Evolutionary conservation across 2,329 filamentous ascomycete species (phyloP).

Genomic region (Ustulina deusta): DNA sequence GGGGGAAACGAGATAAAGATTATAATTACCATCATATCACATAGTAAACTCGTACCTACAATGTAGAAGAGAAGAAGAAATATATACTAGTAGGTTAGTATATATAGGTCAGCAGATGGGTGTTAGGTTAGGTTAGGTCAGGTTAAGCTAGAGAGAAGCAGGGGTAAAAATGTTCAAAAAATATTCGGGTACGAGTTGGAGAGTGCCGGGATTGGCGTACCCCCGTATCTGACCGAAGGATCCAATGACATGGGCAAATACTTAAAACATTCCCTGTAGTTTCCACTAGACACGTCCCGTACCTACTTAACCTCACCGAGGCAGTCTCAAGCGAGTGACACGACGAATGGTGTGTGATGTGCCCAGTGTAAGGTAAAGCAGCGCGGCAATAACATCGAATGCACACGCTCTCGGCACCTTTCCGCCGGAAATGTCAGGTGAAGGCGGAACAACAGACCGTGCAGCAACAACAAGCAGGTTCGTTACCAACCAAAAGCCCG

Average conservation of each 20-base stretch:
- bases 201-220: constrained; percentile 27
- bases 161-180: not conserved
- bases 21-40: not conserved
- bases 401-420: constrained; percentile 27
- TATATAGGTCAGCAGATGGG: not conserved
- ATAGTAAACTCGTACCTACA: too few relatives aligned
- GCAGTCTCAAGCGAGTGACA: constrained; percentile 36
- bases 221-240: constrained; percentile 35
- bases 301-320: constrained; percentile 40
- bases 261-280: constrained; percentile 15
- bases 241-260: constrained; percentile 30
- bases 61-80: not conserved
- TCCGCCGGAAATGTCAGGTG: constrained; percentile 36
- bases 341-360: constrained; percentile 19
- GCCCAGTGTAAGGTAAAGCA: constrained; percentile 27
- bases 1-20: not conserved
- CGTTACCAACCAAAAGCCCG: constrained; percentile 27
- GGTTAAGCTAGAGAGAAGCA: not conserved
- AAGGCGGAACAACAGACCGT: constrained; percentile 34
- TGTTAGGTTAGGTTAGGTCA: not conserved
- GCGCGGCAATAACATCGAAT: constrained; percentile 25
- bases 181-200: constrained; percentile 31
- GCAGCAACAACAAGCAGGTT: constrained; percentile 26
- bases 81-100: not conserved
- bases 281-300: not conserved